These are phyloP conservation scores for Waltiozyma solani DNA, from an alignment of 1,139 yeast genomes.

Conservation along the genomic window DNA sequence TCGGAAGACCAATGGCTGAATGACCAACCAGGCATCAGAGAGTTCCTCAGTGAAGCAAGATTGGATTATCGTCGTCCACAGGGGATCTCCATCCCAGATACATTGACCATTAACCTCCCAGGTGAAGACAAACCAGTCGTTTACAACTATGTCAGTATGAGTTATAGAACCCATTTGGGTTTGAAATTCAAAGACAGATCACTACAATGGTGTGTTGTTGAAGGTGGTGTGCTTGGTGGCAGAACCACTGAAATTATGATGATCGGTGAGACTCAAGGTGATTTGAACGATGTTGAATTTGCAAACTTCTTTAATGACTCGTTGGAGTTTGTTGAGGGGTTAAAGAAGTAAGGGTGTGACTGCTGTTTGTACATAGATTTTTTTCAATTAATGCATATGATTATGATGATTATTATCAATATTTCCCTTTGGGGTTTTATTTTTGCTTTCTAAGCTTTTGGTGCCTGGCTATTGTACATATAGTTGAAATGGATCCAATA, in stretches of 20 bases:
- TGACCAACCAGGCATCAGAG: constrained; percentile 38
- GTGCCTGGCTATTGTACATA: no score
- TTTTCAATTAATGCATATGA: no score
- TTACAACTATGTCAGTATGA: constrained; percentile 35
- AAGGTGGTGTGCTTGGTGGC: constrained; percentile 51
- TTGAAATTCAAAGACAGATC: constrained; percentile 29
- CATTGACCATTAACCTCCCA: constrained; percentile 27
- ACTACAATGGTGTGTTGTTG: constrained; percentile 38
- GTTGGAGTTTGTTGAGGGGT: constrained; percentile 13
- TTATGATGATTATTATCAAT: no score
- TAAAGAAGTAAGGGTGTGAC: no score
- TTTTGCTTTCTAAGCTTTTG: no score
- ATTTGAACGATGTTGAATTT: constrained; percentile 18
- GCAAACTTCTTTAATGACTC: constrained; percentile 21
- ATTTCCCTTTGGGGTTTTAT: no score
- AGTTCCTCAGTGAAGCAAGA: constrained; percentile 30
- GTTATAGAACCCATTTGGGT: constrained; percentile 35
- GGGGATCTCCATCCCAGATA: constrained; percentile 28
- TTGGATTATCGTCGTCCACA: constrained; percentile 30
- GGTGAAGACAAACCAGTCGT: constrained; percentile 24
- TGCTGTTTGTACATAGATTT: no score
- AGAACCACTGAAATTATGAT: constrained; percentile 37
- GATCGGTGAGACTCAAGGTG: constrained; percentile 28
- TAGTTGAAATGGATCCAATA: no score
- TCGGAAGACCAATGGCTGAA: constrained; percentile 26